Base-by-base conservation (phyloP, 352 stramenopile genomes). In the Globisporangium emineosum region DNA sequence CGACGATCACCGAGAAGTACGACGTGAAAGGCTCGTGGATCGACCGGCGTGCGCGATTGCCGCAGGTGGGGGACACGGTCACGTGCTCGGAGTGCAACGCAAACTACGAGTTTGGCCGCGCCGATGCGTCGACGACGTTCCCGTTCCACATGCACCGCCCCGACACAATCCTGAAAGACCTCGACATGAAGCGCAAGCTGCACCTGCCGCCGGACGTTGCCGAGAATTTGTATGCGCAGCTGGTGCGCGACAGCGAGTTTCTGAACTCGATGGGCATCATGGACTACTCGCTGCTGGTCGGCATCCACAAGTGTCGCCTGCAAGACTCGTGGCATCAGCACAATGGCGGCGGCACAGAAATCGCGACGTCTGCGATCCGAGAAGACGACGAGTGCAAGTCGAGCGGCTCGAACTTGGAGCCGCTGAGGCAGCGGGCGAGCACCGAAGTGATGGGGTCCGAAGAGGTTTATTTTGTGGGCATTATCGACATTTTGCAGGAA, bases 401-500 rank as follows among this genome's bases (percentile, higher is more conserved):
- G 37, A 32, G 17, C 23, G 70, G 64, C 1, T n/a, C 33, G n/a
- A 69, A 75, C 47, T 56, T 76, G 58, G 63, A 68, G 47, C 67
- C 71, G 17, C 64, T 76, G 15, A 54, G 62, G 6, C 50, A 56
- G 23, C 6, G 9, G n/a, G 10, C 17, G 43, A 52, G 27, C 40
- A 62, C 27, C 40, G 43, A 52, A 25, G 62, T 67, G 40, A 59
- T 69, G 30, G 55, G 7, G 65, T 69, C 27, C 40, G 68, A 78
- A 4, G 81, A 91, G 64, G 75, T 92, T 43, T 94, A 94, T 57
- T 91, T 89, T 60, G 72, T 94, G 5, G 86, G 86, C 10, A 91
- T 94, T 51, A 94, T 94, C 40, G 86, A 94, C 70, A 92, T 94
- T 49, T 50, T 94, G 6, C 86, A 94, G 60, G 76, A 91, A 63